Evolutionary conservation across 768 basidiomycete genomes (phyloP).

Genomic region (Macrolepiota fuliginosa): DNA sequence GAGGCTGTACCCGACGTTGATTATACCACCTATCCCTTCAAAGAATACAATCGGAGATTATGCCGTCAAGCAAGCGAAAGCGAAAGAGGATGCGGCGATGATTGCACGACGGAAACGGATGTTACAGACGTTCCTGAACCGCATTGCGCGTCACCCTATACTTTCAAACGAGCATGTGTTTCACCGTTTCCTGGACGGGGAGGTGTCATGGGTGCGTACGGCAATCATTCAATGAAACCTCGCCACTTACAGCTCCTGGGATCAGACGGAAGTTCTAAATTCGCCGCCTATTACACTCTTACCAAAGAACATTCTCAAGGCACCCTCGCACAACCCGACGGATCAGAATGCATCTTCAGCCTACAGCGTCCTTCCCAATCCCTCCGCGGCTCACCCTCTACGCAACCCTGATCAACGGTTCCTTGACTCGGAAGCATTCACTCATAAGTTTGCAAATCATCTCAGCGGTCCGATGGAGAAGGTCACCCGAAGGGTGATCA

Average conservation of each 20-base stretch:
- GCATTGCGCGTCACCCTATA: slow-evolving; percentile 89
- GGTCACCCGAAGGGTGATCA: slow-evolving; percentile 86
- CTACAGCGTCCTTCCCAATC: slow-evolving; percentile 85
- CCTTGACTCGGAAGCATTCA: slow-evolving; percentile 94
- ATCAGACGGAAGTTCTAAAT: slow-evolving; percentile 85
- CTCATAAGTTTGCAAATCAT: slow-evolving; percentile 92
- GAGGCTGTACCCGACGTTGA: slow-evolving; percentile 91
- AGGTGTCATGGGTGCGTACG: slow-evolving; percentile 86
- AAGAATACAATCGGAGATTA: slow-evolving; percentile 96
- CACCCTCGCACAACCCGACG: slow-evolving; percentile 93
- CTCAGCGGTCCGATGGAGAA: slow-evolving; percentile 93
- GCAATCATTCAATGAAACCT: slow-evolving; percentile 3
- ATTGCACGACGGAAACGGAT: slow-evolving; percentile 92
- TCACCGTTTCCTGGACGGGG: slow-evolving; percentile 92
- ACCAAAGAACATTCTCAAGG: slow-evolving; percentile 95
- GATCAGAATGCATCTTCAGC: slow-evolving; percentile 69
- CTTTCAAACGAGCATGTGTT: slow-evolving; percentile 95
- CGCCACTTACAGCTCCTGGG: not conserved
- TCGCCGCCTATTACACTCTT: slow-evolving; percentile 88
- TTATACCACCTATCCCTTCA: slow-evolving; percentile 96
- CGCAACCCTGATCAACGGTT: slow-evolving; percentile 93
- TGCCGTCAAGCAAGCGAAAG: slow-evolving; percentile 94
- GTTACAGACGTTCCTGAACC: slow-evolving; percentile 93
- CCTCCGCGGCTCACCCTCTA: slow-evolving; percentile 85
- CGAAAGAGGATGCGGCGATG: slow-evolving; percentile 92